phyloP scores from a whole-genome alignment of 192 early-diverging fungal species.

The Coemansia sp. region DNA sequence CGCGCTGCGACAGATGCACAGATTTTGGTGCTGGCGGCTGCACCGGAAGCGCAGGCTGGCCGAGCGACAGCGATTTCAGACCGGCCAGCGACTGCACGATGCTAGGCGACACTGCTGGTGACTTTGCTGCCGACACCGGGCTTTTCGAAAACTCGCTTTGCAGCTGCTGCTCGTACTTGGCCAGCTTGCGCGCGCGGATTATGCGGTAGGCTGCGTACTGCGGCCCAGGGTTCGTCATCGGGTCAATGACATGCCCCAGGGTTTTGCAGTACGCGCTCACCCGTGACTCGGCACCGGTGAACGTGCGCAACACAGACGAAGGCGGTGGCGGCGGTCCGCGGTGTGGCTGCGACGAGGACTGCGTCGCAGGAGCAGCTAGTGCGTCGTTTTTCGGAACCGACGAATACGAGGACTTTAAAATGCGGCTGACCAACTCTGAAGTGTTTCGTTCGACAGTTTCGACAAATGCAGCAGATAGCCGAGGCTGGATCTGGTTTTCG shows the following conservation, averaged over 20 bases:
- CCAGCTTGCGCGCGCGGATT: conserved; percentile 34
- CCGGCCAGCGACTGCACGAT: conserved; percentile 1
- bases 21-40: conserved; percentile 9
- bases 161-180: conserved; percentile 24
- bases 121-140: background rate
- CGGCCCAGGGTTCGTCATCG: conserved; percentile 23
- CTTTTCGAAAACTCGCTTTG: background rate
- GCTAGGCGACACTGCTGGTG: background rate
- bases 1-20: conserved; percentile 37
- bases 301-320: conserved; percentile 16
- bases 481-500: conserved; percentile 5
- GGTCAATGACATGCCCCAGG: conserved; percentile 18
- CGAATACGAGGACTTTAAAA: conserved; percentile 15
- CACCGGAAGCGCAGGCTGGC: background rate
- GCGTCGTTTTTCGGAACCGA: conserved; percentile 1
- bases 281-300: conserved; percentile 17
- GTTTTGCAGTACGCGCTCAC: conserved; percentile 11
- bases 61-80: background rate
- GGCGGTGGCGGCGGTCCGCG: conserved; percentile 13
- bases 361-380: background rate
- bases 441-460: conserved; percentile 36
- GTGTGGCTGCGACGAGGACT: conserved; percentile 7
- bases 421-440: conserved; percentile 21
- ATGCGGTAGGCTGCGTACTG: conserved; percentile 44
- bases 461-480: conserved; percentile 18